Evolutionary conservation across 1,284 basidiomycete species (phyloP).

Genomic region (Paramarasmius palmivorus): DNA sequence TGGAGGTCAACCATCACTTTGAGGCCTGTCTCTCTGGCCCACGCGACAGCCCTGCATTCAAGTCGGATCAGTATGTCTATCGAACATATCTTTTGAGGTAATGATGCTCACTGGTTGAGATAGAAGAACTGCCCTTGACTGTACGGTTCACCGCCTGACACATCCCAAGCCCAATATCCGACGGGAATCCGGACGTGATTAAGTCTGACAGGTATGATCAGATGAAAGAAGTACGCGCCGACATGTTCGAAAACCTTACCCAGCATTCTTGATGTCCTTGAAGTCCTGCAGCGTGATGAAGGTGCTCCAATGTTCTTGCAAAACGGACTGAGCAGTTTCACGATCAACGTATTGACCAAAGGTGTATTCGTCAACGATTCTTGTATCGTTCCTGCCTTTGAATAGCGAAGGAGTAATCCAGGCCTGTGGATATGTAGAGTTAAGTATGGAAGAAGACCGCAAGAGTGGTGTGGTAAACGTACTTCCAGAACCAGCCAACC

Average conservation of each 20-base stretch:
- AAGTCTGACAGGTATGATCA: slow-evolving; percentile 28
- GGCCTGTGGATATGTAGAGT: too few species aligned
- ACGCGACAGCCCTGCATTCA: too few species aligned
- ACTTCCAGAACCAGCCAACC: slow-evolving; percentile 3
- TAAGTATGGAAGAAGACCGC: not conserved
- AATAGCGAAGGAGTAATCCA: slow-evolving; percentile 3
- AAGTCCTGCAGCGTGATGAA: not conserved
- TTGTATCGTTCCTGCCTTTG: not conserved
- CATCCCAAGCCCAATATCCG: slow-evolving; percentile 91
- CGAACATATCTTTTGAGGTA: too few species aligned
- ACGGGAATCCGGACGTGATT: slow-evolving; percentile 90
- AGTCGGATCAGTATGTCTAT: too few species aligned
- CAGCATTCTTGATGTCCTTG: not conserved
- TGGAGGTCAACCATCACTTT: too few species aligned
- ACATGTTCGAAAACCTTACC: too few species aligned
- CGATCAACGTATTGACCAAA: not conserved
- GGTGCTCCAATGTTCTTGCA: not conserved
- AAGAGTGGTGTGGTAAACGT: not conserved
- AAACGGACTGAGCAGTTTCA: not conserved
- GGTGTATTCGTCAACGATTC: slow-evolving; percentile 2
- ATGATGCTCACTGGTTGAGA: slow-evolving; percentile 28
- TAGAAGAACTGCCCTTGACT: slow-evolving; percentile 82
- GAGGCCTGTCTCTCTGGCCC: too few species aligned
- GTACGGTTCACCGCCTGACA: slow-evolving; percentile 82
- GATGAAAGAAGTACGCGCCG: too few species aligned